Percentiles rank a stretch among this genome's conserved stretches.
Evolutionary conservation across 2,329 filamentous ascomycete genomes (phyloP).

Genomic region (Pyricularia grisea): DNA sequence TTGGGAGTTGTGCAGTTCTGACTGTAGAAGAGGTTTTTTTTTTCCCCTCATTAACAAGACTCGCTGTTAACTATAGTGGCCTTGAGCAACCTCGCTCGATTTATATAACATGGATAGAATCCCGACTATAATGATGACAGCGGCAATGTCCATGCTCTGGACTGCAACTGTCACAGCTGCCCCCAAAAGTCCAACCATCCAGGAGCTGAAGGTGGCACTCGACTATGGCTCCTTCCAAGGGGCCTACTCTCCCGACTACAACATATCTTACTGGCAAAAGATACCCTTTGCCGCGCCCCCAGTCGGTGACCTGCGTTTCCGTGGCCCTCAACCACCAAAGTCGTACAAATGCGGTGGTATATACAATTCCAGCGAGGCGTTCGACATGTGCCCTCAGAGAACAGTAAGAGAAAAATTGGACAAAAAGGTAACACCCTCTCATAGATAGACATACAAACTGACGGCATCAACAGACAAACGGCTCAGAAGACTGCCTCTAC

Average conservation of each 20-base stretch:
- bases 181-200: background rate
- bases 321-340: conserved; percentile 44
- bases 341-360: conserved; percentile 4
- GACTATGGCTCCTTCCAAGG: conserved; percentile 44
- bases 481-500: conserved; percentile 52
- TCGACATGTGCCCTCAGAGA: conserved; percentile 50
- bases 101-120: background rate
- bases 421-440: background rate
- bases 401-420: conserved; percentile 23
- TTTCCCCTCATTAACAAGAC: background rate
- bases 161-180: background rate
- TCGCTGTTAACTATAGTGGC: background rate
- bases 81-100: background rate
- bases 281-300: conserved; percentile 54
- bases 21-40: background rate
- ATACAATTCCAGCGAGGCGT: conserved; percentile 44
- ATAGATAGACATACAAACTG: background rate
- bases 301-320: conserved; percentile 46
- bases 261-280: conserved; percentile 49
- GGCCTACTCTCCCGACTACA: conserved; percentile 38
- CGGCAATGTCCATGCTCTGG: background rate
- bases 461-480: conserved; percentile 26
- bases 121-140: background rate
- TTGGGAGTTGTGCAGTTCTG: background rate
- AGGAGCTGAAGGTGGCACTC: conserved; percentile 26